phyloP scores from a whole-genome alignment of 108 stramenopile genomes.

The Cyclostephanos tholiformis region DNA sequence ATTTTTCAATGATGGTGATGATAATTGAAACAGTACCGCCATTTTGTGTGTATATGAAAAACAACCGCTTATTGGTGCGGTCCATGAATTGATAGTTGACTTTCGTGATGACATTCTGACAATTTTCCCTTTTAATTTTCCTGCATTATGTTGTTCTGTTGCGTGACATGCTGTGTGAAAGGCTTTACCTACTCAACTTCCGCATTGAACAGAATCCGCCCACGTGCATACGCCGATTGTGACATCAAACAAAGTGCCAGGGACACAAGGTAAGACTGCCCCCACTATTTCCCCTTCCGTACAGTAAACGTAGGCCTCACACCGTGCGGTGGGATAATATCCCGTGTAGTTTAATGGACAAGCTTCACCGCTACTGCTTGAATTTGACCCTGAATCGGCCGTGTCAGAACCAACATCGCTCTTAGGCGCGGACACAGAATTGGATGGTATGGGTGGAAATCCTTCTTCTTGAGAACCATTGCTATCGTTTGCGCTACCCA shows the following conservation, averaged over 20 bases:
- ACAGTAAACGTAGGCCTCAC: constrained; percentile 38
- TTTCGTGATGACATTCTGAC: no score
- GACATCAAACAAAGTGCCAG: constrained; percentile 50
- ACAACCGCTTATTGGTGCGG: no score
- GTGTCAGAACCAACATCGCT: background rate
- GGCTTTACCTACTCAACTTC: background rate
- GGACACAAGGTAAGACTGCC: constrained; percentile 30
- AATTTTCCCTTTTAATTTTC: no score
- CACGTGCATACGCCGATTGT: constrained; percentile 30
- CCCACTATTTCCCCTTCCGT: constrained; percentile 22
- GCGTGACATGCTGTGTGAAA: no score
- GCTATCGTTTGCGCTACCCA: constrained; percentile 17
- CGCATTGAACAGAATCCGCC: constrained; percentile 25
- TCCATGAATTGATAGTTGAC: no score
- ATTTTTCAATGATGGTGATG: no score
- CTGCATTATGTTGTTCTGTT: no score
- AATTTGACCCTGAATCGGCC: background rate
- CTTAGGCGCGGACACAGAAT: background rate
- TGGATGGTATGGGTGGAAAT: constrained; percentile 8
- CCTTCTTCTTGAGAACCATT: constrained; percentile 4
- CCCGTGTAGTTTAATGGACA: constrained; percentile 29
- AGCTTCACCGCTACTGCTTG: constrained; percentile 2
- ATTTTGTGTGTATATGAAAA: no score
- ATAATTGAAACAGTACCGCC: no score
- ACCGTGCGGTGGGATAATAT: constrained; percentile 23